Evolutionary conservation across 768 basidiomycete genomes (phyloP).

Genomic region (Phaeotremella skinneri): DNA sequence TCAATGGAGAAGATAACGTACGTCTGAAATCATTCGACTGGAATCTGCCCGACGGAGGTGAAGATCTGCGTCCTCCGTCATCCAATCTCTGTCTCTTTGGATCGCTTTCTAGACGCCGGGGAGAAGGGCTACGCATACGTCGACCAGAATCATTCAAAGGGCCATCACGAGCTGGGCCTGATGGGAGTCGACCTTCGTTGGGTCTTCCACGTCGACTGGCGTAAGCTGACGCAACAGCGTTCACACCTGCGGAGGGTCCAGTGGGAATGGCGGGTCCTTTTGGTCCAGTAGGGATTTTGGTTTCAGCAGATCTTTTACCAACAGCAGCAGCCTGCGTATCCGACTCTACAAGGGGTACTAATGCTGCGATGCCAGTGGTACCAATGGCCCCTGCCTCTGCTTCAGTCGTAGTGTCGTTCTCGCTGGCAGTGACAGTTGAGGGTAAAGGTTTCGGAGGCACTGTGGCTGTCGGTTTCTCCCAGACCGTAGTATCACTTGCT

Average conservation of each 20-base stretch:
- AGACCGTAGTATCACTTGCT: slow-evolving; percentile 8
- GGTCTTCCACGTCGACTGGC: slow-evolving; percentile 8
- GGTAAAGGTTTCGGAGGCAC: background rate
- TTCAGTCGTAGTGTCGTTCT: background rate
- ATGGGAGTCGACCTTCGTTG: slow-evolving; percentile 7
- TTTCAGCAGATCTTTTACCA: background rate
- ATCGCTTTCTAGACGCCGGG: background rate
- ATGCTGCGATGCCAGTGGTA: background rate
- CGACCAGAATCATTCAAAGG: background rate
- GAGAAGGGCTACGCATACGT: slow-evolving; percentile 11
- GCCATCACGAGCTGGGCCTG: background rate
- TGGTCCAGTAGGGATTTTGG: background rate
- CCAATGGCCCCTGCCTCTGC: background rate
- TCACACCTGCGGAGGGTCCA: background rate
- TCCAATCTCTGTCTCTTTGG: slow-evolving; percentile 16
- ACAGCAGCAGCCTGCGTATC: background rate
- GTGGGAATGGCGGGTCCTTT: slow-evolving; percentile 8
- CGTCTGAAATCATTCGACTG: slow-evolving; percentile 16
- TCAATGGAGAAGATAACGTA: slow-evolving; percentile 14
- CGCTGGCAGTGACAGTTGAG: background rate
- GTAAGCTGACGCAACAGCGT: slow-evolving; percentile 3
- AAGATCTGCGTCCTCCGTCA: slow-evolving; percentile 1
- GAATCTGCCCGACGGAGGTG: background rate
- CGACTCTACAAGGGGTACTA: background rate
- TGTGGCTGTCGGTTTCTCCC: slow-evolving; percentile 10